A percentile compares a stretch with the other conserved stretches of the same genome.
Conservation (phyloP, 2,329 filamentous ascomycete genomes). For the Endothia cerciana region DNA sequence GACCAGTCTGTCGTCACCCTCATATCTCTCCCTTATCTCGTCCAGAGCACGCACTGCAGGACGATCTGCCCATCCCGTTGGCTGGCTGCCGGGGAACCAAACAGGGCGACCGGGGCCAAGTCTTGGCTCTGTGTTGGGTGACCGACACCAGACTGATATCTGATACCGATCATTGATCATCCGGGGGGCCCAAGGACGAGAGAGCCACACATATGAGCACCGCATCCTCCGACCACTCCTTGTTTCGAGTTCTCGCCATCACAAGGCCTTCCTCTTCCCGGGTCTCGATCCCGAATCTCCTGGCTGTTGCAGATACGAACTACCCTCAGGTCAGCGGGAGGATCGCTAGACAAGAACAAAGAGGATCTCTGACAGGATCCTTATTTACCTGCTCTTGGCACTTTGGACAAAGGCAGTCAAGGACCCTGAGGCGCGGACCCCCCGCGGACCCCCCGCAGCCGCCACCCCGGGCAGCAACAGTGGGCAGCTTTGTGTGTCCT, state of each 20-base stretch:
- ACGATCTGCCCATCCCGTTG: slow-evolving; percentile 19
- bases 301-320: background rate
- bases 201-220: slow-evolving; percentile 26
- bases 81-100: slow-evolving; percentile 15
- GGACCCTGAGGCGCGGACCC: no score
- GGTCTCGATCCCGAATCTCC: background rate
- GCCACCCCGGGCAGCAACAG: no score
- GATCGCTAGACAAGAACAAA: no score
- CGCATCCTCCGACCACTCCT: slow-evolving; percentile 15
- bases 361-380: no score
- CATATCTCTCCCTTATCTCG: slow-evolving; percentile 27
- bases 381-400: no score
- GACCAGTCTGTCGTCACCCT: slow-evolving; percentile 24
- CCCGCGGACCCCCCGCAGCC: no score
- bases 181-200: background rate
- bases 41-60: slow-evolving; percentile 11
- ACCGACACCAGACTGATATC: slow-evolving; percentile 23
- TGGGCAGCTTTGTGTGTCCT: no score
- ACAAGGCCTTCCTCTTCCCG: background rate
- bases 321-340: background rate
- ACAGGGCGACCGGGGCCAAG: slow-evolving; percentile 14
- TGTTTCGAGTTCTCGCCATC: slow-evolving; percentile 6
- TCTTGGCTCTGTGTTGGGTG: slow-evolving; percentile 27
- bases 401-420: no score
- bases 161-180: slow-evolving; percentile 24